These are phyloP conservation scores for Plasmodium gaboni DNA, from an alignment of 169 alveolate species.

Conservation along the genomic window DNA sequence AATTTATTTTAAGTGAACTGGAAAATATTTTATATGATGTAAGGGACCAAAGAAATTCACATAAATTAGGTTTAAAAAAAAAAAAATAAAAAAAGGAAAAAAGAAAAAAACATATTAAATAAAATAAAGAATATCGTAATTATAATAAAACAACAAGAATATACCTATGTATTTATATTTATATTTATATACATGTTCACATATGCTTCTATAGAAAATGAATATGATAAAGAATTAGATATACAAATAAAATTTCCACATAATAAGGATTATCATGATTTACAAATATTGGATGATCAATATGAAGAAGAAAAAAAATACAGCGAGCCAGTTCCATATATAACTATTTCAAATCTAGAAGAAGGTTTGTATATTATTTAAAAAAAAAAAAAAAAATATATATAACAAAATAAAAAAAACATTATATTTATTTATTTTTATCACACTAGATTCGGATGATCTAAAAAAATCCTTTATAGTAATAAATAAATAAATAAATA, in stretches of 20 bases:
- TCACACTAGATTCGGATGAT: slow-evolving; percentile 24
- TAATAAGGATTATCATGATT: slow-evolving; percentile 25
- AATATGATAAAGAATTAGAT: slow-evolving; percentile 22
- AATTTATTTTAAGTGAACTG: slow-evolving; percentile 42
- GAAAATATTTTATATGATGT: slow-evolving; percentile 55
- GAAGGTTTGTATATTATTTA: slow-evolving; percentile 24
- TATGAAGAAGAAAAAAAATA: slow-evolving; percentile 40
- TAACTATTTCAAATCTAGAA: slow-evolving; percentile 32
- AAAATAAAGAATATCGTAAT: background rate
- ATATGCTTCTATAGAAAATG: slow-evolving; percentile 19
- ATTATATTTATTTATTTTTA: slow-evolving; percentile 1
- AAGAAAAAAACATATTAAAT: background rate
- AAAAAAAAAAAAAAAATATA: too few species aligned
- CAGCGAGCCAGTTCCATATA: slow-evolving; percentile 64
- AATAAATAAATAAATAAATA: slow-evolving; percentile 18
- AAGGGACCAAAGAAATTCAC: slow-evolving; percentile 30
- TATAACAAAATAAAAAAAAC: too few species aligned
- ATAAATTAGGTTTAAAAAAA: slow-evolving; percentile 50
- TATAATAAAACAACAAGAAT: background rate
- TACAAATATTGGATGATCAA: slow-evolving; percentile 31
- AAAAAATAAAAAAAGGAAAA: background rate
- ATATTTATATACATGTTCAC: background rate
- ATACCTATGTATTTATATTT: background rate
- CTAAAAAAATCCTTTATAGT: slow-evolving; percentile 11
- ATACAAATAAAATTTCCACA: slow-evolving; percentile 55